Base-by-base conservation (phyloP, 306 rosid species). In the Gillenia trifoliata region DNA sequence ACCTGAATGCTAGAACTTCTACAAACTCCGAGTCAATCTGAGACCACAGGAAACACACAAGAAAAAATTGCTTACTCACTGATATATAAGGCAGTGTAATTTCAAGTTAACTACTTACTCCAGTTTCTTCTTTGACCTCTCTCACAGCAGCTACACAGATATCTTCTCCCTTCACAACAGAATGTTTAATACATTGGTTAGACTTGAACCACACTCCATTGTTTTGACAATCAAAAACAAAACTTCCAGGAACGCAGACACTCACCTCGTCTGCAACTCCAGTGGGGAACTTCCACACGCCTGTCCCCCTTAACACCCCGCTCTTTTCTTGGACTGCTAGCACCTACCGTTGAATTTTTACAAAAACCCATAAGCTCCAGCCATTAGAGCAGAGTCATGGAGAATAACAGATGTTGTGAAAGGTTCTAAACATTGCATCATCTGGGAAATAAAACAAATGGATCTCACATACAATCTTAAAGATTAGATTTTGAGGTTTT, bases 91-190 rank as follows among this genome's bases (percentile, higher is more conserved):
- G 64, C 52, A 38, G 66, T 64, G 62, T 11, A 34, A 55, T 6
- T 57, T 29, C 64, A 54, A 31, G 4, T 49, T 60, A 30, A 43
- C 36, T 55, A 79, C 96, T 89, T 78, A 94, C 98, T 68, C 93
- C 92, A 47, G 97, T 91, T 85, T 94, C 98, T 87, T 94, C 97
- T 83, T 84, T 90, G 66, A 87, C 98, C 81, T 94, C 95, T 85
- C 97, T 86, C 60, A 75, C 88, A 34, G 90, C 96, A 68, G 97
- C 94, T 78, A 38, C 89, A 80, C 73, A 77, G 47, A 94, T 86
- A 66, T 93, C 93, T 87, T 91, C 97, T n/a, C 94, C 98, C 97
- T 88, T 83, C 3, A 69, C 20, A 76, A 11, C 30, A 65, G 22
- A 30, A 75, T 65, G 68, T 41, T 66, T 72, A 67, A 71, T 71